Conservation (phyloP, 441 rosid genomes). For the Aleurites moluccanus region DNA sequence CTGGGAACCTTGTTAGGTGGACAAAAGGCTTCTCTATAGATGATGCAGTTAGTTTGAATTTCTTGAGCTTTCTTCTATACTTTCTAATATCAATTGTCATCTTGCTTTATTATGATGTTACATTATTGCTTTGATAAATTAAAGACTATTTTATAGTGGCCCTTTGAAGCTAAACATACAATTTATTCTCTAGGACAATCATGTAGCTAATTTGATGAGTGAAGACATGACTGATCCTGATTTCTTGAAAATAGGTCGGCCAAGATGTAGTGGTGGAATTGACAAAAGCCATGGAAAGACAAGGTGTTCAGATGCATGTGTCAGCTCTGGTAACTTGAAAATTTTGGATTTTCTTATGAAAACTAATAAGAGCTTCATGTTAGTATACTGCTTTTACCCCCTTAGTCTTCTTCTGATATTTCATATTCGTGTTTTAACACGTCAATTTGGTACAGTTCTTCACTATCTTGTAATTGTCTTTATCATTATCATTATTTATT, state of each 20-base stretch:
- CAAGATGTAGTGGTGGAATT: conserved; percentile 85
- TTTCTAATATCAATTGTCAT: not conserved
- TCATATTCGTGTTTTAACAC: not conserved
- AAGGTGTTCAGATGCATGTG: conserved; percentile 77
- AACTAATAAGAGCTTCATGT: conserved; percentile 1
- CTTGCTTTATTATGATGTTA: not conserved
- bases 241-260: conserved; percentile 58
- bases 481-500: conserved; percentile 12
- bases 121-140: not conserved
- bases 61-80: conserved; percentile 22
- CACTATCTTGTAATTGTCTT: not conserved
- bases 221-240: not conserved
- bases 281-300: conserved; percentile 71
- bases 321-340: conserved; percentile 72
- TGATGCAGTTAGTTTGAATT: conserved; percentile 55
- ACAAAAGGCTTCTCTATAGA: conserved; percentile 91
- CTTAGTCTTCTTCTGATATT: not conserved
- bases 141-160: not conserved
- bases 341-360: not conserved
- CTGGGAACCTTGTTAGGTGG: conserved; percentile 92
- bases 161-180: not conserved
- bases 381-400: not conserved
- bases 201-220: not conserved
- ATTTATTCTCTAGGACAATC: not conserved
- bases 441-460: not conserved